Base-by-base conservation (phyloP, 1,139 yeast species). In the Geotrichum macrosporum region DNA sequence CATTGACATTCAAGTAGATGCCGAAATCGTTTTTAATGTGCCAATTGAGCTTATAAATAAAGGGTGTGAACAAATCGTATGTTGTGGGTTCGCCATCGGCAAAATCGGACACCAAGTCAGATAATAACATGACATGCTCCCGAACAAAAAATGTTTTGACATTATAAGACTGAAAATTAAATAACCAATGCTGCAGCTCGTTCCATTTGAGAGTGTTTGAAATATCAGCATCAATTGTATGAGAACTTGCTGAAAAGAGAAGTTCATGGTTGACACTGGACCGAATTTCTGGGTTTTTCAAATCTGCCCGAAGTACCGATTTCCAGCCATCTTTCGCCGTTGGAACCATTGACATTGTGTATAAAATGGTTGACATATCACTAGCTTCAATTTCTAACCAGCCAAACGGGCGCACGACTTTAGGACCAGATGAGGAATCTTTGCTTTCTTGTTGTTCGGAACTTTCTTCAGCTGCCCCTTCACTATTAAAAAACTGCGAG, bases 231-330 rank as follows among this genome's bases (percentile, higher is more conserved):
- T 70, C 65, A 3, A 87, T 50, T 1, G 63, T 64, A 58, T 85
- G 92, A 6, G 71, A 67, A 34, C 77, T 76, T 0, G 94, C 86
- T 12, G 74, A 68, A 53, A 84, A 76, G 10, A 88, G 66, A 15
- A 87, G 69, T 57, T 87, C 95, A 63, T 92, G 97, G 57, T 89
- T 92, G 1, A 92, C 94, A 46, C 95, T 84, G 0, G 96, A 73
- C 44, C 92, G 69, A 3, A 88, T 63, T 57, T 84, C 95, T 0
- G 85, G 80, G 15, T 72, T 67, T 0, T 65, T 62, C 31, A 89
- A 65, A n/a, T 70, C 69, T 1, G 80, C 65, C 2, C 68, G 63
- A 5, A 85, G 55, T 2, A 58, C 62, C 52, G 83, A 83, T 21
- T 73, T 70, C 73, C 77, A 83, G 0, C 96, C 95, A 2, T 68